Base-by-base conservation (phyloP, 257 asterid species). In the Nicotiana knightiana region DNA sequence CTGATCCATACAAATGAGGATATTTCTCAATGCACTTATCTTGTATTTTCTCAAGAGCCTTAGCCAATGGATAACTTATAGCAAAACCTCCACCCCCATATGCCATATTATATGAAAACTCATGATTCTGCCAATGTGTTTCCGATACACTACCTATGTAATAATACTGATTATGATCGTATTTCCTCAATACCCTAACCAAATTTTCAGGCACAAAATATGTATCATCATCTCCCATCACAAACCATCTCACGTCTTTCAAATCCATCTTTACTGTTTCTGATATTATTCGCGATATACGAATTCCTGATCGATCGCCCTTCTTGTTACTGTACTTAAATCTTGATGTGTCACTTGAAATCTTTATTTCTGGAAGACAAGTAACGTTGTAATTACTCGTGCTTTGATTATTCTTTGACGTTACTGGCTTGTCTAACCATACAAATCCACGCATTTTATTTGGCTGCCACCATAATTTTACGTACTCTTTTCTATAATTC, bases 31-130 rank as follows among this genome's bases (percentile, higher is more conserved):
- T 84, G 16, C 90, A 87, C 11, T 77, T 30, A 73, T 89, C 90
- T 82, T 89, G 90, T 21, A 89, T 84, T 3, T 83, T 85, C 73
- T 75, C 88, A 9, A 89, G 77, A 18, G 85, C 87, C 28, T 43
- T 82, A 1, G 89, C 90, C 82, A 89, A 65, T 21, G 88, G 85
- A 53, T 84, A 87, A 17, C 92, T 87, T 18, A 89, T 70, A n/a
- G 88, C 90, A 57, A 89, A 81, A 7, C 90, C 90, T 0, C 88
- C 90, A 1, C 90, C 90, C 0, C 92, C 92, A 61, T 77, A 89
- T 39, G 88, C 92, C 92, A 87, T 89, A 48, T 81, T 81, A 53
- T 82, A 87, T 4, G 90, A 85, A 17, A 89, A 89, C 10, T 37
- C 33, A 6, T 84, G 81, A 58, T 86, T 87, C 21, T 89, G 92